Conservation (phyloP, 345 rosid species). For the Toxicodendron radicans region DNA sequence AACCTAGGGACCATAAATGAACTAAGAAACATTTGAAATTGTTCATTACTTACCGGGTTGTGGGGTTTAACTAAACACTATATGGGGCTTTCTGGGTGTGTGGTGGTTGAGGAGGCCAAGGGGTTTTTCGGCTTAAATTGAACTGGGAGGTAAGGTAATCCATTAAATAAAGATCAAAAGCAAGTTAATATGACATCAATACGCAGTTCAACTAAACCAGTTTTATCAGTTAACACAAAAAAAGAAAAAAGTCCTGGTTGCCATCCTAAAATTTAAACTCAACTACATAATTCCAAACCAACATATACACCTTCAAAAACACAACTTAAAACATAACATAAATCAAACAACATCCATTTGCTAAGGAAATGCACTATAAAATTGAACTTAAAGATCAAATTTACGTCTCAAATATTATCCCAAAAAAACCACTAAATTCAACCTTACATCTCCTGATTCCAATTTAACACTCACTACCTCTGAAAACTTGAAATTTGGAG, state of each 20-base stretch:
- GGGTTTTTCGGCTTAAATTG: background rate
- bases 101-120: constrained; percentile 10
- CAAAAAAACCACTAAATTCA: constrained; percentile 12
- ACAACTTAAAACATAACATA: background rate
- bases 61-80: no score
- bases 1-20: background rate
- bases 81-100: background rate
- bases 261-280: background rate
- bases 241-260: no score
- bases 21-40: background rate
- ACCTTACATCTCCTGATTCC: constrained; percentile 27
- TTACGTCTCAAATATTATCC: constrained; percentile 14
- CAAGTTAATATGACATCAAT: background rate
- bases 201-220: background rate
- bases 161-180: background rate
- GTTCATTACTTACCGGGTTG: no score
- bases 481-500: constrained; percentile 4
- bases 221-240: background rate
- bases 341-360: background rate
- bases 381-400: background rate
- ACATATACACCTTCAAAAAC: background rate
- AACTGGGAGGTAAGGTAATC: background rate
- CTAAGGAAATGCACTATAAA: constrained; percentile 10
- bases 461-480: background rate
- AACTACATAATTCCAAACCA: background rate